Evolutionary conservation across 306 rosid genomes (phyloP), one percentile per base, ranked within the genome.

Genomic region (Crotalaria pallida): DNA sequence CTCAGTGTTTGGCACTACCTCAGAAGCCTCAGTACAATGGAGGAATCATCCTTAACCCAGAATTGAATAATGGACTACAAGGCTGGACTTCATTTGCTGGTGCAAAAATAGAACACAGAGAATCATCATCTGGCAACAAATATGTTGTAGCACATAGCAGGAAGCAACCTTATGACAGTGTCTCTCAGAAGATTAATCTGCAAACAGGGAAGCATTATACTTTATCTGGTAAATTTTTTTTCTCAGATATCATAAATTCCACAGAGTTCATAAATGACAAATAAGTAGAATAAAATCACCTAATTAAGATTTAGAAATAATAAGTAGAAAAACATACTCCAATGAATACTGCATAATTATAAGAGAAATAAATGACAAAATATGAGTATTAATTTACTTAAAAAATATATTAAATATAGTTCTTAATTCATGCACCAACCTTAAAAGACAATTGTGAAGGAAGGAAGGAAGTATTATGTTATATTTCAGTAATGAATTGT

Each of bases 21-120:
- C 62, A 56, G 2, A 80, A 82, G 73, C 79, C 96, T 48, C 88
- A 82, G 8, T 92, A 89, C 52, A 74, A 69, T 45, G 98, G 96
- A 64, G 98, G 98, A 55, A 85, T 89, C 53, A 81, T 92, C 43
- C 57, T 31, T 58, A 92, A 92, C 49, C 89, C 96, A 24, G 89
- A 92, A 26, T 55, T 92, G 13, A 84, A 88, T 2, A 31, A 85
- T 50, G 93, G 91, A 17, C 34, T 86, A 60, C 48, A 81, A 68
- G 92, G 88, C 1, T 89, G 98, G 96, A 76, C 80, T 26, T 3
- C 63, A 10, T 86, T 74, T 38, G 93, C 88, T 0, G 12, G 40
- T 0, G 83, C 96, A 67, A 81, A 10, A 55, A 66, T 89, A 1
- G 73, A 82, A 49, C 84, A 67, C 1, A 73, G 83, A 77, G 79